Base-by-base conservation (phyloP, 495 filamentous ascomycete species). In the Evernia prunastri region DNA sequence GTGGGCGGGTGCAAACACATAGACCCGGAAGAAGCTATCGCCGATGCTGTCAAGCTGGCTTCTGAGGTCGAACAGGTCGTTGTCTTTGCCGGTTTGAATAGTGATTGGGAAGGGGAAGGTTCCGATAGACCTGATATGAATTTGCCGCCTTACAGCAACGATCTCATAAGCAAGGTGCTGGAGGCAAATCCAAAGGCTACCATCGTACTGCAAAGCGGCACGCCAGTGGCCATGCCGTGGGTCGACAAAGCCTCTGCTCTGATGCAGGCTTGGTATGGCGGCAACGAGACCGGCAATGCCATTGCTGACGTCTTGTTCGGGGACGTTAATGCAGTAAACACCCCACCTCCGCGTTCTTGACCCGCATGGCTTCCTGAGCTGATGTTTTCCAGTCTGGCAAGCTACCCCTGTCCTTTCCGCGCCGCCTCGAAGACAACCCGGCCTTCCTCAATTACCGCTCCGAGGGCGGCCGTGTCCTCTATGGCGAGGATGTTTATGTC, bases 51-150 rank as follows among this genome's bases (percentile, higher is more conserved):
- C 35, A 73, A 78, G 11, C 73, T 87, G 17, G 89, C 89, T 9
- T 77, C 77, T 60, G 76, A 80, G 35, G 82, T 82, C 3, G 88
- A 93, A 60, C 86, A 91, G 36, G 91, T 89, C 10, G 80, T 95
- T 57, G 79, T 95, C 13, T 84, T 91, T 68, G 88, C 90, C 27
- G 91, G 91, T 4, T 79, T 95, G 18, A 89, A 90, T 69, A 82
- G 81, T 51, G 91, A 96, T 71, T 95, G 91, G 91, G 91, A 95
- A 72, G 90, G 87, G 23, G 91, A 95, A 71, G 91, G 91, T 29
- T 87, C 90, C 66, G 90, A 95, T 72, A 83, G 90, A n/a, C 81
- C 87, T 61, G 84, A 84, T 60, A 92, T 94, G 89, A 86, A 91
- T 67, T 80, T 95, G 13, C 90, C 90, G 8, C 87, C 87, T 1